Percentiles rank a stretch among this genome's conserved stretches.
These are phyloP conservation scores for Dissoconium aciculare DNA, from an alignment of 2,329 filamentous ascomycete genomes.

Conservation along the genomic window DNA sequence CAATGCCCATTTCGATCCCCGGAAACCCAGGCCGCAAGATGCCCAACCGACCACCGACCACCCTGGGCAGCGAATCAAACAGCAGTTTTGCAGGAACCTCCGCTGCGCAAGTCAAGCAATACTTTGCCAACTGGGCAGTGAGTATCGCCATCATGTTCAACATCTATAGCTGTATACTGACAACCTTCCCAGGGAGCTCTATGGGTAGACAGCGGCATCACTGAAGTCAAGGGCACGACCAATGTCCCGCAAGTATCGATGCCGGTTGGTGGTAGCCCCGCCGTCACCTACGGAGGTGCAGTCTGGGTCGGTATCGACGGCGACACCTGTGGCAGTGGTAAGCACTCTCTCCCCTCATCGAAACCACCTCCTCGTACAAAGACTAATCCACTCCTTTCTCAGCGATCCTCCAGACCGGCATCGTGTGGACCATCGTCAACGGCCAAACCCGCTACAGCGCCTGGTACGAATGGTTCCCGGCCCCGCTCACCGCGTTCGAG, in stretches of 20 bases:
- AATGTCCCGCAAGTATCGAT: neutral
- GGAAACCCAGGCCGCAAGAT: too few relatives aligned
- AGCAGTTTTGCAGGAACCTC: too few relatives aligned
- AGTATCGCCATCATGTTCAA: too few relatives aligned
- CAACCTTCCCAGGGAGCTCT: neutral
- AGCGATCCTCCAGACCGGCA: slow-evolving; percentile 39
- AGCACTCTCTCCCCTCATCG: neutral
- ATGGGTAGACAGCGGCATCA: neutral
- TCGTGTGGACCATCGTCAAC: slow-evolving; percentile 38
- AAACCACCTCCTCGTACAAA: neutral
- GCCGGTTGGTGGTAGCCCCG: neutral
- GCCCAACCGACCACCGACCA: too few relatives aligned
- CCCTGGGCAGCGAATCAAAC: too few relatives aligned
- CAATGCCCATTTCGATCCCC: too few relatives aligned
- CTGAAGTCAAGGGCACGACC: neutral
- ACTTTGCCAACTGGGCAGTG: slow-evolving; percentile 1
- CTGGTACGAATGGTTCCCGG: slow-evolving; percentile 49
- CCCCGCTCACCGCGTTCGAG: slow-evolving; percentile 39
- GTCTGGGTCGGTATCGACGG: slow-evolving; percentile 1
- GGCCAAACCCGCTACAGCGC: slow-evolving; percentile 34
- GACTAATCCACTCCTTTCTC: neutral
- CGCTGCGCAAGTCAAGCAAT: too few relatives aligned
- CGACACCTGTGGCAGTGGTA: neutral
- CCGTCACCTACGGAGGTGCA: neutral
- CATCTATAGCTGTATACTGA: too few relatives aligned